phyloP scores from a whole-genome alignment of 2,329 filamentous ascomycete species.

The Diaporthe citriasiana region DNA sequence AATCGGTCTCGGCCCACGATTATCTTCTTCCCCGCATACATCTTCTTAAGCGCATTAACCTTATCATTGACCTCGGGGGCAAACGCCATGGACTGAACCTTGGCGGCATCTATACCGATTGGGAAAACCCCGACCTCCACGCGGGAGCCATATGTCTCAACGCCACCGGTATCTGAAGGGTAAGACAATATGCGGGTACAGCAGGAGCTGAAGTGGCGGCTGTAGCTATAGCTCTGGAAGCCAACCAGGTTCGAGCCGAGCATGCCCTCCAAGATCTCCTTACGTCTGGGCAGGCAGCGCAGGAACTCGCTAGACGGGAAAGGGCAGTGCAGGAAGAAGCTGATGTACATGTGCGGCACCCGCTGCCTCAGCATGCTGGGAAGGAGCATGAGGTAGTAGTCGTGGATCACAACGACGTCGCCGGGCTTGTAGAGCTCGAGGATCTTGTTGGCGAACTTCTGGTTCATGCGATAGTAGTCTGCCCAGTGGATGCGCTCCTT shows the following conservation, averaged over 20 bases:
- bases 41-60: slow-evolving; percentile 78
- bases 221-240: slow-evolving; percentile 96
- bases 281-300: slow-evolving; percentile 87
- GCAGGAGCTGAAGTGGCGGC: slow-evolving; percentile 93
- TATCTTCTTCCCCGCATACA: slow-evolving; percentile 92
- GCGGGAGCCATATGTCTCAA: slow-evolving; percentile 89
- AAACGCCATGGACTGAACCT: slow-evolving; percentile 83
- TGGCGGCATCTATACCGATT: slow-evolving; percentile 91
- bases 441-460: slow-evolving; percentile 91
- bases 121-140: slow-evolving; percentile 95
- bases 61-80: slow-evolving; percentile 77
- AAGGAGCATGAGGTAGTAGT: slow-evolving; percentile 92
- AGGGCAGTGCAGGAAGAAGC: slow-evolving; percentile 93
- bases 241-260: slow-evolving; percentile 93
- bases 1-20: slow-evolving; percentile 96
- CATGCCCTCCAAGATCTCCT: slow-evolving; percentile 91
- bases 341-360: slow-evolving; percentile 90
- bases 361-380: slow-evolving; percentile 90
- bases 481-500: slow-evolving; percentile 88
- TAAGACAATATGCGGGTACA: slow-evolving; percentile 94
- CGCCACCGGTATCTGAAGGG: slow-evolving; percentile 85
- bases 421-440: slow-evolving; percentile 91
- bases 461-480: slow-evolving; percentile 94
- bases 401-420: slow-evolving; percentile 92
- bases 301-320: slow-evolving; percentile 98